Conservation (phyloP, 2,329 filamentous ascomycete species). For the Microdochium paspali region DNA sequence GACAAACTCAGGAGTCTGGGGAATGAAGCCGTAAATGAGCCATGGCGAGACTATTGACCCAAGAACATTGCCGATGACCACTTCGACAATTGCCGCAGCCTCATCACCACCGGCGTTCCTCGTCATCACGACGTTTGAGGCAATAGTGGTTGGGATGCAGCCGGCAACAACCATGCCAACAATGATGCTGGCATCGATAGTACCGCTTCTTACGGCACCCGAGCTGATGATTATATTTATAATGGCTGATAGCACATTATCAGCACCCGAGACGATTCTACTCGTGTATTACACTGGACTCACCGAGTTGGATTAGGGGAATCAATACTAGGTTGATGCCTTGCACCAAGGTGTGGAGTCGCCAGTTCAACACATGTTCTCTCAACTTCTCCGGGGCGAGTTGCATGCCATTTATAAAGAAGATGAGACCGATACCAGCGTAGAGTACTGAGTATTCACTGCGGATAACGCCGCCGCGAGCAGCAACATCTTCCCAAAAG, state of each 20-base stretch:
- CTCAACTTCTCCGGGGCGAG: conserved; percentile 53
- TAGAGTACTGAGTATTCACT: conserved; percentile 56
- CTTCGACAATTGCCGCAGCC: conserved; percentile 56
- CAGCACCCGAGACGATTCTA: neutral
- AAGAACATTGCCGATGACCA: conserved; percentile 59
- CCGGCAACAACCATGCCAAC: conserved; percentile 58
- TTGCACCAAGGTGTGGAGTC: conserved; percentile 59
- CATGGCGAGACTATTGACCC: conserved; percentile 60
- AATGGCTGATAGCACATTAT: conserved; percentile 21
- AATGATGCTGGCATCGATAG: conserved; percentile 55
- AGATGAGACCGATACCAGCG: conserved; percentile 59
- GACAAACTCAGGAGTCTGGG: conserved; percentile 40
- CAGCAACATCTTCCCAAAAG: conserved; percentile 29
- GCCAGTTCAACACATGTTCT: conserved; percentile 55
- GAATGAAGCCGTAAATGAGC: conserved; percentile 52
- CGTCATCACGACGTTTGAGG: conserved; percentile 68
- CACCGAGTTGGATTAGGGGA: conserved; percentile 51
- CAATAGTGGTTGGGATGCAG: conserved; percentile 64
- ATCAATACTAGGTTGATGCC: conserved; percentile 58
- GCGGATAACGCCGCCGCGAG: conserved; percentile 36
- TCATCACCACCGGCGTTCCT: conserved; percentile 58
- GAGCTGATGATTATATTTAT: conserved; percentile 37
- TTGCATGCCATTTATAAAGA: conserved; percentile 62
- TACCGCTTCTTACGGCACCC: conserved; percentile 36
- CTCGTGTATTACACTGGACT: no score